Percentiles rank a stretch among this genome's conserved stretches.
Evolutionary conservation across 2,329 filamentous ascomycete species (phyloP).

Genomic region (Arthrobotrys iridis): DNA sequence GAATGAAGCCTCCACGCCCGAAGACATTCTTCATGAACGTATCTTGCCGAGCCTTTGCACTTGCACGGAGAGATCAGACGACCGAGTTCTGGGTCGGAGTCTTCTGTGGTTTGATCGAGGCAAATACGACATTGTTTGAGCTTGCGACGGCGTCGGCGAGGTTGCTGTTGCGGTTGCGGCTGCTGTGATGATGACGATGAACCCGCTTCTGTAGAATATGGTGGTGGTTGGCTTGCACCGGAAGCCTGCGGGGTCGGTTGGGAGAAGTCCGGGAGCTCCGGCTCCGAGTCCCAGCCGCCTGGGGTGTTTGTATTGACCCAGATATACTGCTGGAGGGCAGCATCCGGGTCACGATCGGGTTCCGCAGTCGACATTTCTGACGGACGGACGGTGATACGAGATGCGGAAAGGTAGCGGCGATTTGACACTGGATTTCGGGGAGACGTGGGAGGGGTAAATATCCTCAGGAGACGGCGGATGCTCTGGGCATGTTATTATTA

Average conservation of each 20-base stretch:
- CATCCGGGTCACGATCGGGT: constrained; percentile 31
- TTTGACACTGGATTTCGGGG: not conserved
- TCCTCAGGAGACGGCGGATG: constrained; percentile 39
- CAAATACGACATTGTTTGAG: constrained; percentile 87
- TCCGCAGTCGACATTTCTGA: constrained; percentile 9
- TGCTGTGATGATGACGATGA: constrained; percentile 11
- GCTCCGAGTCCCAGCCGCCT: constrained; percentile 49
- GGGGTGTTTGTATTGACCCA: constrained; percentile 52
- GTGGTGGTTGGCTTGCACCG: not conserved
- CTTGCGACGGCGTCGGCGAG: constrained; percentile 27
- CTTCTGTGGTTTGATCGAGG: constrained; percentile 69
- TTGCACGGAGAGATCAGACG: constrained; percentile 87
- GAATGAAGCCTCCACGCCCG: constrained; percentile 82
- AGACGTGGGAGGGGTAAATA: constrained; percentile 1
- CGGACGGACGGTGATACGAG: not conserved
- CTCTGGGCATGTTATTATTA: constrained; percentile 35
- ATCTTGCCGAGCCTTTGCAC: constrained; percentile 92
- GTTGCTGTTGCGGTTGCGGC: constrained; percentile 12
- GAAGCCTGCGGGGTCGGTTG: not conserved
- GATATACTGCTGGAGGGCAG: constrained; percentile 49
- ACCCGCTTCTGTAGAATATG: not conserved
- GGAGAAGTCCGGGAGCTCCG: constrained; percentile 23
- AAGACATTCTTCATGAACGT: constrained; percentile 92
- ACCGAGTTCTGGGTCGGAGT: constrained; percentile 74
- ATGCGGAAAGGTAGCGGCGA: not conserved